Conservation (phyloP, 768 basidiomycete species). For the Leccinum olivaceopallidum region DNA sequence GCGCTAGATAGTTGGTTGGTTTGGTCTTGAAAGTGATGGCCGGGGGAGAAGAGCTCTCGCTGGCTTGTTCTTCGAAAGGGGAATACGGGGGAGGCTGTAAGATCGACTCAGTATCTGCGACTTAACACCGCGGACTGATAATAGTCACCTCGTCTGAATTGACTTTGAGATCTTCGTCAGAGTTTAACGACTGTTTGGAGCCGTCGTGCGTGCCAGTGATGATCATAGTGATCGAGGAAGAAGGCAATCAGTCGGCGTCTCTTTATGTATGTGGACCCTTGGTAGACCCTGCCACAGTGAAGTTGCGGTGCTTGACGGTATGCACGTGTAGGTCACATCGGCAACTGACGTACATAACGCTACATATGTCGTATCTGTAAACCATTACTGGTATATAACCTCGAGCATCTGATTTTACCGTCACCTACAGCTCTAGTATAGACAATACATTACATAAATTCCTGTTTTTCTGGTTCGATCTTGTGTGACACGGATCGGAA, state of each 20-base stretch:
- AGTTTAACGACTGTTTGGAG: background rate
- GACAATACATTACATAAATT: background rate
- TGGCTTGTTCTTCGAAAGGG: background rate
- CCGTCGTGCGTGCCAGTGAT: background rate
- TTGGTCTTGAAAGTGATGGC: conserved; percentile 25
- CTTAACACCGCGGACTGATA: background rate
- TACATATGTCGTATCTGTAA: conserved; percentile 10
- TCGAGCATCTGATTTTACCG: background rate
- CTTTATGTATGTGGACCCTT: background rate
- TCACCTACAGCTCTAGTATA: background rate
- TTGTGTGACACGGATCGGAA: background rate
- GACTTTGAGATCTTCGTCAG: background rate
- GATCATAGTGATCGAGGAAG: conserved; percentile 8
- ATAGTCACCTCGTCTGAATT: conserved; percentile 10
- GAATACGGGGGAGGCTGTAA: conserved; percentile 30
- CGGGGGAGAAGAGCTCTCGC: background rate
- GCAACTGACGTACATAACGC: conserved; percentile 8
- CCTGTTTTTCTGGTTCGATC: background rate
- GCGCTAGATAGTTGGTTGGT: conserved; percentile 27
- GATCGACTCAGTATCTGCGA: background rate
- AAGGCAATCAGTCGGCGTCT: background rate
- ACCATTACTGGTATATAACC: background rate
- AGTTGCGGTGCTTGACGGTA: no score
- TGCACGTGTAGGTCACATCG: no score
- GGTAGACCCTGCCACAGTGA: no score